These are phyloP conservation scores for Cairneyella variabilis DNA, from an alignment of 495 filamentous ascomycete genomes.

Conservation along the genomic window DNA sequence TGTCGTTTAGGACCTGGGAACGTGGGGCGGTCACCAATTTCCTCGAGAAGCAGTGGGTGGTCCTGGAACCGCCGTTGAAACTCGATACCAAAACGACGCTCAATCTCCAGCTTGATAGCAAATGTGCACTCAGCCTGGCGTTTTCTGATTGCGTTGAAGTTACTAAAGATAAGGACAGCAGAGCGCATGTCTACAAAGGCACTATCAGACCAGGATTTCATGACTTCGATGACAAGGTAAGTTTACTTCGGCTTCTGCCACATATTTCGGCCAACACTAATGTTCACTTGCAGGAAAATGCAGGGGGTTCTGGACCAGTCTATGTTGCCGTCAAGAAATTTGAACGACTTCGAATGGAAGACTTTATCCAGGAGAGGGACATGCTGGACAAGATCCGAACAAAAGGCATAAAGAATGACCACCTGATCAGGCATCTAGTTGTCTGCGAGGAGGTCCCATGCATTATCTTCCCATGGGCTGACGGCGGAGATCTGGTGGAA, in stretches of 20 bases:
- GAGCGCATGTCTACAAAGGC: background rate
- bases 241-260: background rate
- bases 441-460: background rate
- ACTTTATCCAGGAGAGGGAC: background rate
- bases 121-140: background rate
- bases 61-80: background rate
- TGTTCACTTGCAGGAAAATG: background rate
- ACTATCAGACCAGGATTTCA: background rate
- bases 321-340: conserved; percentile 1
- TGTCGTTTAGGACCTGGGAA: background rate
- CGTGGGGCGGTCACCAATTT: background rate
- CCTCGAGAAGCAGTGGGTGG: background rate
- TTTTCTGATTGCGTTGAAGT: conserved; percentile 1
- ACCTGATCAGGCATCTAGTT: background rate
- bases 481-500: conserved; percentile 11
- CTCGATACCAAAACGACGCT: background rate
- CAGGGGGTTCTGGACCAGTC: background rate
- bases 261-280: background rate
- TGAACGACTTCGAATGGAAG: background rate
- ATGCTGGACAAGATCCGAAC: background rate
- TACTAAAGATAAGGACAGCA: background rate
- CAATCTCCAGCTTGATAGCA: background rate
- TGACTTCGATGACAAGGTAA: background rate
- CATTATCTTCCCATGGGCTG: conserved; percentile 20
- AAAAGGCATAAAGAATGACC: background rate